Base-by-base conservation (phyloP, 805 yeast species). In the Zygotorulaspora chibaensis region DNA sequence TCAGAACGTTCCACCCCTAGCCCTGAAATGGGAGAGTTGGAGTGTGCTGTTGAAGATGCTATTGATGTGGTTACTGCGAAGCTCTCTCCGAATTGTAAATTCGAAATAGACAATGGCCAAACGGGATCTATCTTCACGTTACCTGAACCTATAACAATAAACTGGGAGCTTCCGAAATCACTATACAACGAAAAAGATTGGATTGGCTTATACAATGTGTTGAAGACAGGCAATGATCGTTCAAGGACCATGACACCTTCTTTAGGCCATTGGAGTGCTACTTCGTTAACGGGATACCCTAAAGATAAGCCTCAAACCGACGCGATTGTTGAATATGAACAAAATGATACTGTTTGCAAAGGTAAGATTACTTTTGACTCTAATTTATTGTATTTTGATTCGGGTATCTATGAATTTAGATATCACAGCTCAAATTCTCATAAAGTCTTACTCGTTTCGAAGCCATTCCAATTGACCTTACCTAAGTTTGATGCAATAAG, bases 341-440 rank as follows among this genome's bases (percentile, higher is more conserved):
- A 42, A 1, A 47, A 43, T 17, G 54, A 51, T 12, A 58, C 55
- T 6, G 50, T 51, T 18, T 57, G 64, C 8, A 51, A 58, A 3
- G 90, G 91, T 1, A 53, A 60, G 10, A 70, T 77, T 7, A 66
- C 55, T 9, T 86, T 86, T 55, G 59, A 67, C 9, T 70, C 72
- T 7, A 70, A 71, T 3, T 66, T 74, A 40, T 65, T 83, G 35
- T 73, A 72, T 55, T 83, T 82, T 78, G 83, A 81, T 54, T 79
- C 75, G 34, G 95, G 95, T 0, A 70, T 77, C 28, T 86, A 80
- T 64, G 91, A 86, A 64, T 73, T 86, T 52, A 73, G 95, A 60
- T 83, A 83, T 56, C 93, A 86, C 58, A 70, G 76, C 42, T 75
- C 73, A 40, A 80, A 78, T 18, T 75, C 80, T 38, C 95, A 86